Percentiles rank a stretch among this genome's conserved stretches.
Evolutionary conservation across 2,329 filamentous ascomycete genomes (phyloP).

Genomic region (Botrytis fabae): DNA sequence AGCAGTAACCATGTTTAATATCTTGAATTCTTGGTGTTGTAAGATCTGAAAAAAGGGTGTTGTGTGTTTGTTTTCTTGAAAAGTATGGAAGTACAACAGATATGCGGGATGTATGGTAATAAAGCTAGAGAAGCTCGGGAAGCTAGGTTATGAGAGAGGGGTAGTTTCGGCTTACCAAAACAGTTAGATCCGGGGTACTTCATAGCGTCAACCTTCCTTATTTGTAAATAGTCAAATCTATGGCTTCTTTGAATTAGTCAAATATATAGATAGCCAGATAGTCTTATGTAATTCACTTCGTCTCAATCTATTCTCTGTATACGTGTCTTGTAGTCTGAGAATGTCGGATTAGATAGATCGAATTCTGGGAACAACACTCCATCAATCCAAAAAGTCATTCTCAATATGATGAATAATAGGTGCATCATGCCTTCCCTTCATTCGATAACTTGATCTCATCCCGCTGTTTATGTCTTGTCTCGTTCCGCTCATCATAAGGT

Average conservation of each 20-base stretch:
- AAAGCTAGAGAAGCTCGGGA: neutral
- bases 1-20: conserved; percentile 26
- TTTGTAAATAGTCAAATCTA: neutral
- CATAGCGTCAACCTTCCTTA: conserved; percentile 40
- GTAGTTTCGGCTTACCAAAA: conserved; percentile 19
- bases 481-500: neutral
- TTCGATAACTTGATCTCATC: neutral
- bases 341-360: neutral
- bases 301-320: too few species aligned
- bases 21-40: neutral
- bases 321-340: neutral
- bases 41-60: neutral
- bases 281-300: neutral
- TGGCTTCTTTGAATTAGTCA: neutral
- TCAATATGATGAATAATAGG: neutral
- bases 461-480: neutral
- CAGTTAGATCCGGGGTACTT: conserved; percentile 10
- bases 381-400: neutral
- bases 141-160: conserved; percentile 8
- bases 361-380: neutral
- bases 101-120: neutral
- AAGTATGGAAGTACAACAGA: neutral
- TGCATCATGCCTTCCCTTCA: neutral
- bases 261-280: neutral
- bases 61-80: conserved; percentile 2